phyloP scores from a whole-genome alignment of 2,329 filamentous ascomycete species.

The Penicillium occitanis region DNA sequence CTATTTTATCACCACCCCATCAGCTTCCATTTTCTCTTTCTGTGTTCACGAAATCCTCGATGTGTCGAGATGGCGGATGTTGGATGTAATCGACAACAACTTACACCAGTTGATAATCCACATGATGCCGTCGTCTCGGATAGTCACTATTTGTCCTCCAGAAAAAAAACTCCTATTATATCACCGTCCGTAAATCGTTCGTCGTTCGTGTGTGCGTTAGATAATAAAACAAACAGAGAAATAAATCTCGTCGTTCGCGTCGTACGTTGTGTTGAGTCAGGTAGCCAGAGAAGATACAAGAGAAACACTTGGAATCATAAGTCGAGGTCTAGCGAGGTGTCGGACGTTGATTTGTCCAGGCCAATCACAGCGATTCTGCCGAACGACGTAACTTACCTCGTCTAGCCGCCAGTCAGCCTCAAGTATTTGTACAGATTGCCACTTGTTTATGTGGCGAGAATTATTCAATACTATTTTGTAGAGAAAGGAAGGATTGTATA shows the following conservation, averaged over 20 bases:
- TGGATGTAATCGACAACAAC: conserved; percentile 28
- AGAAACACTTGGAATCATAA: not conserved
- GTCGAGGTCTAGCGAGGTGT: conserved; percentile 12
- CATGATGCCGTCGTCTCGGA: conserved; percentile 56
- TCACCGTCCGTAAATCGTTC: not conserved
- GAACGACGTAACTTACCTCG: not conserved
- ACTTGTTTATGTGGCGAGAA: not conserved
- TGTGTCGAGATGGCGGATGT: not conserved
- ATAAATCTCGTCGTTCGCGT: not conserved
- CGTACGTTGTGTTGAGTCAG: not conserved
- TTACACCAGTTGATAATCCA: conserved; percentile 97
- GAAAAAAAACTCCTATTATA: not conserved
- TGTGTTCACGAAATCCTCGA: not conserved
- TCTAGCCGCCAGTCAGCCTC: conserved; percentile 2
- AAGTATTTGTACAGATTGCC: not conserved
- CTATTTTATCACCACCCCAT: conserved; percentile 45
- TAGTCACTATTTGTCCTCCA: not conserved
- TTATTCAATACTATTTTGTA: not conserved
- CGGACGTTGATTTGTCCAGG: conserved; percentile 21
- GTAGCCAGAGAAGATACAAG: not conserved
- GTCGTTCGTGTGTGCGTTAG: not conserved
- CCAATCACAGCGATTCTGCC: conserved; percentile 6
- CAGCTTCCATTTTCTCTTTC: not conserved
- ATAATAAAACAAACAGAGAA: not conserved
- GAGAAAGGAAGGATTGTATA: not conserved